phyloP scores from a whole-genome alignment of 768 basidiomycete genomes.

The Pholiota molesta region DNA sequence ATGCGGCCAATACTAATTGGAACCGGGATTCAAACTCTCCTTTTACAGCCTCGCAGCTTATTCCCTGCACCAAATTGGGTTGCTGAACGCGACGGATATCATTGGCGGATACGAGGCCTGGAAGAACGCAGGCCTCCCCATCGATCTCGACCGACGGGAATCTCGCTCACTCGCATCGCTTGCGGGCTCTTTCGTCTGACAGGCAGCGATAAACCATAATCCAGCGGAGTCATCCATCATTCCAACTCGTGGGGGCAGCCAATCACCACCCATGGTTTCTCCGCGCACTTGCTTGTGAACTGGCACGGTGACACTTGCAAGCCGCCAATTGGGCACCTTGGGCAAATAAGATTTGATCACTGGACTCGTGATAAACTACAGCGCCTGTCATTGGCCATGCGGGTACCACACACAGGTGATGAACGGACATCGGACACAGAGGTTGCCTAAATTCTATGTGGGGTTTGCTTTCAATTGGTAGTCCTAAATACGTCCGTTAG shows the following conservation, averaged over 20 bases:
- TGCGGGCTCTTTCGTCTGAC: slow-evolving; percentile 30
- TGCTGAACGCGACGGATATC: slow-evolving; percentile 77
- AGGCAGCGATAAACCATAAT: slow-evolving; percentile 1
- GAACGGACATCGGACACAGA: background rate
- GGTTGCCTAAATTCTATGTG: background rate
- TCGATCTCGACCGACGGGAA: slow-evolving; percentile 29
- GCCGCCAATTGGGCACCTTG: background rate
- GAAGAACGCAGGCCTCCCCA: slow-evolving; percentile 69
- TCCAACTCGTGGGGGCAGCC: background rate
- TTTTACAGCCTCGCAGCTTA: slow-evolving; percentile 64
- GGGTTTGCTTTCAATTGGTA: background rate
- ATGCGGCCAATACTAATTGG: background rate
- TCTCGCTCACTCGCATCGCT: slow-evolving; percentile 27
- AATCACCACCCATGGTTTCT: slow-evolving; percentile 11
- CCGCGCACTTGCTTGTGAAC: background rate
- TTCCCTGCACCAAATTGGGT: slow-evolving; percentile 67
- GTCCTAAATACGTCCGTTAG: background rate
- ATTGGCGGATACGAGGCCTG: slow-evolving; percentile 76
- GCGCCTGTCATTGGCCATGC: slow-evolving; percentile 4
- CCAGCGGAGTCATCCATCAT: background rate
- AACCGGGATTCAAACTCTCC: background rate
- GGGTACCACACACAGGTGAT: background rate
- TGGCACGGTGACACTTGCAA: too few relatives aligned
- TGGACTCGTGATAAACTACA: background rate
- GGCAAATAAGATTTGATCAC: slow-evolving; percentile 1